Conservation (phyloP, 495 filamentous ascomycete genomes). For the Neurospora sp. region DNA sequence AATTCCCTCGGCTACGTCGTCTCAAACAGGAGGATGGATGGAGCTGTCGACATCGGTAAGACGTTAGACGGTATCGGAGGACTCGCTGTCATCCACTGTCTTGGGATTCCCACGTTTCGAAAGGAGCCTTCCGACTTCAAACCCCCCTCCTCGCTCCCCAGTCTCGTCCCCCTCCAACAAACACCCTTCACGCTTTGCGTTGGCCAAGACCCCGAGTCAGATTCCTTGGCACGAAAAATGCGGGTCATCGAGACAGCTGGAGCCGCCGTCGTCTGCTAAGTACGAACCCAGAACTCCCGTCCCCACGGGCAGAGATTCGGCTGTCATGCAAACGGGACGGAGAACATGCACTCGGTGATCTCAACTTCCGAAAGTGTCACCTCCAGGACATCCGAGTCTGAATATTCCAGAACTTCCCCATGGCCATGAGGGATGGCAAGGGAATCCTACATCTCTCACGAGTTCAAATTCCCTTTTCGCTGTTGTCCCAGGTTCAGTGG, state of each 20-base stretch:
- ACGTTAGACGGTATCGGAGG: background rate
- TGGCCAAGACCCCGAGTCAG: constrained; percentile 1
- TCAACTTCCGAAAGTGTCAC: background rate
- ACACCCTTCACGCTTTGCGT: background rate
- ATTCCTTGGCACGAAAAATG: background rate
- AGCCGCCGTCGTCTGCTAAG: background rate
- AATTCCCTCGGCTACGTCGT: background rate
- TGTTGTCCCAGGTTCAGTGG: background rate
- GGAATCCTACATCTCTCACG: background rate
- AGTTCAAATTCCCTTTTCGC: background rate
- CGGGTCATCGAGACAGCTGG: background rate
- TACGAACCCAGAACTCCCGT: background rate
- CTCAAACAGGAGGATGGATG: background rate
- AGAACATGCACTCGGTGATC: background rate
- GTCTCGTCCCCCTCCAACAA: background rate
- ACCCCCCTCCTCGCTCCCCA: background rate
- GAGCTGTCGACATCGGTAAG: background rate
- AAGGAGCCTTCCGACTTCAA: background rate
- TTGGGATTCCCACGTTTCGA: background rate
- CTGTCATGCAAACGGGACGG: background rate
- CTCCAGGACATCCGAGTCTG: background rate
- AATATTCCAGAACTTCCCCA: background rate
- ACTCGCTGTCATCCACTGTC: background rate
- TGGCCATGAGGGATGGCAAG: background rate
- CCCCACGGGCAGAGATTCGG: background rate